Evolutionary conservation across 192 early-diverging fungal genomes (phyloP).

Genomic region (Linnemannia exigua): DNA sequence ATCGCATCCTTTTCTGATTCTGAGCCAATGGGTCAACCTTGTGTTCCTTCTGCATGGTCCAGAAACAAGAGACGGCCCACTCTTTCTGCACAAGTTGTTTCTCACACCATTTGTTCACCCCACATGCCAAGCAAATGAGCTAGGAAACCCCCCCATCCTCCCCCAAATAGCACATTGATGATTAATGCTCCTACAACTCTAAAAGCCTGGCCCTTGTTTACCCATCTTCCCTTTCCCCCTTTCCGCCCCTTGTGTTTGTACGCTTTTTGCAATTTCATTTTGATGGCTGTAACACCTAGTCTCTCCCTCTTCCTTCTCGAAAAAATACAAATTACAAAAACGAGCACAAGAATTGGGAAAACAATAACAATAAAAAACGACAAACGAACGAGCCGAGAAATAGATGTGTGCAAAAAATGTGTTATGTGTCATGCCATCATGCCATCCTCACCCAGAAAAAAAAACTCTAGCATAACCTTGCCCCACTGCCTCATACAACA

Average conservation of each 20-base stretch:
- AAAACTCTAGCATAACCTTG: not conserved
- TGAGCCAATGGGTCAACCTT: not conserved
- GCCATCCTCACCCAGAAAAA: not conserved
- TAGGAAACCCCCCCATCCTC: no score
- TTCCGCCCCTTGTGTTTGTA: not conserved
- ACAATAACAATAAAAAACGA: not conserved
- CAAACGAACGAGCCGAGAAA: not conserved
- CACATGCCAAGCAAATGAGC: not conserved
- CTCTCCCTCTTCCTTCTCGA: not conserved
- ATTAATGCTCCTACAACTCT: not conserved
- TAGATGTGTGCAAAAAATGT: not conserved
- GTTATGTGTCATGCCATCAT: not conserved
- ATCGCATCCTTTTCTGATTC: no score
- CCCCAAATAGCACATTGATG: not conserved
- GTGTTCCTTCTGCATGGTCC: not conserved
- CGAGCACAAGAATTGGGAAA: not conserved
- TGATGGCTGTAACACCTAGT: not conserved
- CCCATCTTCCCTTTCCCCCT: not conserved
- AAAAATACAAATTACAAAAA: not conserved
- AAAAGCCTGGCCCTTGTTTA: not conserved
- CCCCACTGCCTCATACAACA: not conserved
- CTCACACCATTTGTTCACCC: not conserved
- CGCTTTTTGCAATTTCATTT: not conserved
- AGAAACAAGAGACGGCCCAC: not conserved
- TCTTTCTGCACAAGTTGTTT: not conserved